Base-by-base conservation (phyloP, 176 grass and related monocot species). In the Secale cereale region DNA sequence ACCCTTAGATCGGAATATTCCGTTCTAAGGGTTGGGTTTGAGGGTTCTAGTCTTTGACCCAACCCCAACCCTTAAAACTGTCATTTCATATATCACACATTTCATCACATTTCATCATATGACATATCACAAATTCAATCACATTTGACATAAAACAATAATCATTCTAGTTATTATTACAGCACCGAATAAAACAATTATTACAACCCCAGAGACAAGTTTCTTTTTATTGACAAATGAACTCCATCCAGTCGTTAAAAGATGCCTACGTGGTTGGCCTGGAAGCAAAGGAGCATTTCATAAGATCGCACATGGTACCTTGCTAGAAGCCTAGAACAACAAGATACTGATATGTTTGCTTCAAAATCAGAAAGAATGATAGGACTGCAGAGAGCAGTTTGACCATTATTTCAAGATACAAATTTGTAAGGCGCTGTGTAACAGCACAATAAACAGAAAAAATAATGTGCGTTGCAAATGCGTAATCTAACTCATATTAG, bases 251-350 rank as follows among this genome's bases (percentile, higher is more conserved):
- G 96, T 98, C 13, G 96, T 98, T 78, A 98, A 92, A 71, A 98
- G 96, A 92, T 98, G 96, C 88, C 96, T 93, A 82, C 96, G 96
- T 27, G 96, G 96, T 77, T 98, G 96, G 88, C 96, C 96, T 98
- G 88, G 66, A 85, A 94, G 65, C 39, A 67, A 56, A 79, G 39
- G 27, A 82, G 31, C 30, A 78, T 82, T 29, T 27, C 45, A 84
- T 43, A 65, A 72, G 78, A 76, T 57, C 29, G 15, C 35, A 32
- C 31, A 26, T 63, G 32, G 61, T 13, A 37, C 52, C 31, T 74
- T 54, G 75, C 37, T 69, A 65, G n/a, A n/a, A n/a, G n/a, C n/a
- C n/a, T n/a, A n/a, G 5, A 85, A 71, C 19, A 69, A 43, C 9
- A 82, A 66, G 41, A 77, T 77, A 52, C 35, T 22, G 14, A 64